Evolutionary conservation across 495 filamentous ascomycete species (phyloP).

Genomic region (Penicillium odoratum): DNA sequence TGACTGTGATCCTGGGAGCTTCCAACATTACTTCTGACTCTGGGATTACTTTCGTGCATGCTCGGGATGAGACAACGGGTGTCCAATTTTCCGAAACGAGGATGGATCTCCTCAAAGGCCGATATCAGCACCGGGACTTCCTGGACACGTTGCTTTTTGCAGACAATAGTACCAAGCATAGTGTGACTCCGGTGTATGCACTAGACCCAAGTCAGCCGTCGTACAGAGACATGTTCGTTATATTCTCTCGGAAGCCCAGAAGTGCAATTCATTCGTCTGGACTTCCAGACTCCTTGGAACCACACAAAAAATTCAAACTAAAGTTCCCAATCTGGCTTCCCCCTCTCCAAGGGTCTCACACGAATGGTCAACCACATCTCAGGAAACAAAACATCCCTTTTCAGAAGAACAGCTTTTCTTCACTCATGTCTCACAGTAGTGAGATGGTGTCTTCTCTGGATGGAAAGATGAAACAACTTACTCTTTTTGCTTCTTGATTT

Average conservation of each 20-base stretch:
- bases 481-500: no score
- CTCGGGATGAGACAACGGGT: background rate
- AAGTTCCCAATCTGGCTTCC: no score
- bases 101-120: background rate
- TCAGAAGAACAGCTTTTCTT: no score
- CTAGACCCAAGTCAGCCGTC: background rate
- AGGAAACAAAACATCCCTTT: no score
- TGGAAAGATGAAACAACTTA: no score
- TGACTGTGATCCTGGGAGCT: background rate
- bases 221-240: background rate
- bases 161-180: background rate
- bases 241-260: background rate
- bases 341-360: no score
- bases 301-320: background rate
- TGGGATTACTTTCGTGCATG: background rate
- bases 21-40: background rate
- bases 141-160: conserved; percentile 1
- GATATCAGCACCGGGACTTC: conserved; percentile 1
- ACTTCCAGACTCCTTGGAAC: background rate
- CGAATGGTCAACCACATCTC: no score
- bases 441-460: no score
- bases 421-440: no score
- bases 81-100: background rate
- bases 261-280: background rate
- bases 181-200: background rate